These are phyloP conservation scores for Smithsoniella earleae DNA, from an alignment of 163 green algal species.

Conservation along the genomic window DNA sequence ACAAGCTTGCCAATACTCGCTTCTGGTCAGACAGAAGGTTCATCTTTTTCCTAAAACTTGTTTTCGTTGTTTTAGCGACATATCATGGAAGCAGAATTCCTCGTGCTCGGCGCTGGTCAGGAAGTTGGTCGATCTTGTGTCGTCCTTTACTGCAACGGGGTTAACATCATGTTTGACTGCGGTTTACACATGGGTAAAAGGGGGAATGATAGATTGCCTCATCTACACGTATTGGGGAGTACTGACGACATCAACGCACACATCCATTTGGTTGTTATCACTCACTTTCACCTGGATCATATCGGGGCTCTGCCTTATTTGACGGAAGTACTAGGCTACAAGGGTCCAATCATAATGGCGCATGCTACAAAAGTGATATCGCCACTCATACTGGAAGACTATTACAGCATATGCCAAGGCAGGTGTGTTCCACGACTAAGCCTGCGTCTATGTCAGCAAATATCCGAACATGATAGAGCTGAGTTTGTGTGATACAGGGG, in stretches of 20 bases:
- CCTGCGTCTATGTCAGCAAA: no score
- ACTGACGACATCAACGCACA: conserved; percentile 42
- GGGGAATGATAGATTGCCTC: not conserved
- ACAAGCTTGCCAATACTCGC: no score
- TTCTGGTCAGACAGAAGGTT: no score
- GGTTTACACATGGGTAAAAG: conserved; percentile 54
- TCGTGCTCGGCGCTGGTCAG: conserved; percentile 47
- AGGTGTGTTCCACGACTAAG: not conserved
- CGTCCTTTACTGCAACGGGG: conserved; percentile 45
- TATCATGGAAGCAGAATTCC: conserved; percentile 6
- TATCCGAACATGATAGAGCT: no score
- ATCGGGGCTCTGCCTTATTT: conserved; percentile 61
- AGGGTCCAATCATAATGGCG: conserved; percentile 53
- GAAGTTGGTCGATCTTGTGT: conserved; percentile 62
- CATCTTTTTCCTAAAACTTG: no score
- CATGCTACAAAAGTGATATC: conserved; percentile 55
- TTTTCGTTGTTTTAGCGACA: no score
- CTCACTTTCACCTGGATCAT: conserved; percentile 65
- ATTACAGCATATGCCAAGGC: conserved; percentile 36
- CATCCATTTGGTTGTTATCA: conserved; percentile 59
- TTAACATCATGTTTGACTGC: conserved; percentile 65
- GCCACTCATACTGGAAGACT: conserved; percentile 65
- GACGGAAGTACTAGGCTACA: conserved; percentile 56
- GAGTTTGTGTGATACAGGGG: conserved; percentile 39
- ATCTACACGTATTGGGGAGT: conserved; percentile 22